These are phyloP conservation scores for Trametes cubensis DNA, from an alignment of 768 basidiomycete genomes.

Conservation along the genomic window DNA sequence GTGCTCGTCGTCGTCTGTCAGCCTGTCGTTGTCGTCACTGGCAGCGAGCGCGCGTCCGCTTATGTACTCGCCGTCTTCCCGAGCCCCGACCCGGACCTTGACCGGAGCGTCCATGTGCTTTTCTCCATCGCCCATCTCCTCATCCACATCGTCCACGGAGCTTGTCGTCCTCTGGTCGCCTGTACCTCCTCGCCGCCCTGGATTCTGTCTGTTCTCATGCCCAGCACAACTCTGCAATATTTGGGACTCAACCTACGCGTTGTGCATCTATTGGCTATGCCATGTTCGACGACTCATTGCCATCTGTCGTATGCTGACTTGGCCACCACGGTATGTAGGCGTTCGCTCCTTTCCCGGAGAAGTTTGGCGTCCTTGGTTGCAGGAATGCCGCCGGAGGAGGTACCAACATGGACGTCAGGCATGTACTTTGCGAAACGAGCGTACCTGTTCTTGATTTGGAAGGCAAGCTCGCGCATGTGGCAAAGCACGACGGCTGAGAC, in stretches of 20 bases:
- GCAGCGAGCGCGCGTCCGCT: constrained; percentile 4
- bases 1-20: constrained; percentile 8
- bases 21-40: constrained; percentile 1
- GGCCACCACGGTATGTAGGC: constrained; percentile 98
- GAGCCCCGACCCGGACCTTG: background rate
- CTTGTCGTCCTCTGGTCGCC: constrained; percentile 6
- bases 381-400: constrained; percentile 97
- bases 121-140: background rate
- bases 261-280: too few species aligned
- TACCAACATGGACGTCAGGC: constrained; percentile 96
- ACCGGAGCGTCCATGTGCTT: constrained; percentile 8
- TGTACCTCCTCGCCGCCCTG: too few species aligned
- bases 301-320: too few species aligned
- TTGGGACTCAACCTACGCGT: too few species aligned
- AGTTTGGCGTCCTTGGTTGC: constrained; percentile 92
- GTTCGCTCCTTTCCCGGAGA: constrained; percentile 93
- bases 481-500: constrained; percentile 97
- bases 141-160: background rate
- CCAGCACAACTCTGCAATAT: too few species aligned
- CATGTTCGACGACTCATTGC: too few species aligned
- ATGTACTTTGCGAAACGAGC: constrained; percentile 99
- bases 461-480: constrained; percentile 98
- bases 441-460: constrained; percentile 99
- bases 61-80: background rate
- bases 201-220: background rate